phyloP scores from a whole-genome alignment of 139 green algal genomes.

The Chlorokybus atmophyticus region DNA sequence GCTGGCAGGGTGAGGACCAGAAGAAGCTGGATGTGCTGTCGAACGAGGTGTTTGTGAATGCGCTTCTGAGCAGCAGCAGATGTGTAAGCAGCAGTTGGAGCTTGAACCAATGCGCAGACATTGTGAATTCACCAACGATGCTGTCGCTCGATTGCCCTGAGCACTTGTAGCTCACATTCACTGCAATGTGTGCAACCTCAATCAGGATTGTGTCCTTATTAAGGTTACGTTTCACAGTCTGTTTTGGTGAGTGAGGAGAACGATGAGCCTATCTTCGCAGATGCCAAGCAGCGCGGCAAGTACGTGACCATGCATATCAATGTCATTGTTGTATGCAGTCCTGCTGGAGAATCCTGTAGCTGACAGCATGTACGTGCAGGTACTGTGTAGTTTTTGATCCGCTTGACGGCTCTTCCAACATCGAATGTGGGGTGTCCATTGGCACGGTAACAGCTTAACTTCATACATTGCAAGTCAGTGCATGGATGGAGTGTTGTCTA shows the following conservation, averaged over 20 bases:
- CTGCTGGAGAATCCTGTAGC: too few relatives aligned
- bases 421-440: conserved; percentile 77
- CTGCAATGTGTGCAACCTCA: too few relatives aligned
- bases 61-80: conserved; percentile 52
- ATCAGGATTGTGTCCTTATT: too few relatives aligned
- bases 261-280: conserved; percentile 76
- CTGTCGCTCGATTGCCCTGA: too few relatives aligned
- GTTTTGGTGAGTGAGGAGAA: conserved; percentile 91
- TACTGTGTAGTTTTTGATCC: conserved; percentile 82
- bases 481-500: background rate
- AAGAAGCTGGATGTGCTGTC: conserved; percentile 98
- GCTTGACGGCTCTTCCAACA: conserved; percentile 91
- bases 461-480: background rate
- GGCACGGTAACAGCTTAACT: conserved; percentile 36
- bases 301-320: conserved; percentile 68
- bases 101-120: too few relatives aligned
- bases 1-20: conserved; percentile 95
- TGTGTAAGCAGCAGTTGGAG: conserved; percentile 45
- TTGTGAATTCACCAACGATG: too few relatives aligned
- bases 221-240: too few relatives aligned
- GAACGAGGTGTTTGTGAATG: conserved; percentile 92
- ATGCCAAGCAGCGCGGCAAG: conserved; percentile 78
- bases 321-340: too few relatives aligned
- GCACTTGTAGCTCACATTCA: too few relatives aligned
- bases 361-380: conserved; percentile 11